Evolutionary conservation across 495 filamentous ascomycete species (phyloP).

Genomic region (Usnea hakonensis): DNA sequence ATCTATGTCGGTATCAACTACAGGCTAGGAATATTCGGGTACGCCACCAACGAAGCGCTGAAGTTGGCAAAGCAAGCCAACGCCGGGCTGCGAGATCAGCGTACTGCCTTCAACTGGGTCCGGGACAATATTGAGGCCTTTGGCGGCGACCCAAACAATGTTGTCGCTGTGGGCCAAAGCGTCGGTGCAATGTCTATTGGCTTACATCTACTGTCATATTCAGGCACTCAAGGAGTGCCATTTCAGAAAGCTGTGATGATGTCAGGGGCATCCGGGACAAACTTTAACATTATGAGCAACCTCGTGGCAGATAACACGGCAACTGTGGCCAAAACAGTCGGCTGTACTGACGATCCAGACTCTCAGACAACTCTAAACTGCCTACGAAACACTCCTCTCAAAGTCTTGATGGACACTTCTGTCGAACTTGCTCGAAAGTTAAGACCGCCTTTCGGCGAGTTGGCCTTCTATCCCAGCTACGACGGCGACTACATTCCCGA

Average conservation of each 20-base stretch:
- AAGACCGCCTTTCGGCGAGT: constrained; percentile 29
- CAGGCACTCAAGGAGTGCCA: constrained; percentile 30
- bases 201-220: constrained; percentile 35
- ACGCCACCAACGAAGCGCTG: constrained; percentile 24
- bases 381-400: constrained; percentile 27
- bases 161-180: constrained; percentile 29
- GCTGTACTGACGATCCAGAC: constrained; percentile 20
- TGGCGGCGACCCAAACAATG: constrained; percentile 29
- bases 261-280: constrained; percentile 37
- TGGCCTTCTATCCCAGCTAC: constrained; percentile 31
- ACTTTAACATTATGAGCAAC: constrained; percentile 34
- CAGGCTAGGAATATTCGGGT: constrained; percentile 34
- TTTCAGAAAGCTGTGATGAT: constrained; percentile 37
- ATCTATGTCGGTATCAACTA: constrained; percentile 40
- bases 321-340: constrained; percentile 25
- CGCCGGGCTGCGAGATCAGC: constrained; percentile 28
- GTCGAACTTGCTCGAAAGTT: constrained; percentile 20
- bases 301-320: constrained; percentile 31
- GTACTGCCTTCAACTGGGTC: constrained; percentile 29
- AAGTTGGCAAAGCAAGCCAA: constrained; percentile 21
- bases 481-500: constrained; percentile 37
- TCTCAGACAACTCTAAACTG: constrained; percentile 29
- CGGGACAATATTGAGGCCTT: constrained; percentile 30
- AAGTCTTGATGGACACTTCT: constrained; percentile 28
- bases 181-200: constrained; percentile 34